Percentiles rank a stretch among this genome's conserved stretches.
Conservation (phyloP, 768 basidiomycete genomes). For the Sarcodon aspratus region DNA sequence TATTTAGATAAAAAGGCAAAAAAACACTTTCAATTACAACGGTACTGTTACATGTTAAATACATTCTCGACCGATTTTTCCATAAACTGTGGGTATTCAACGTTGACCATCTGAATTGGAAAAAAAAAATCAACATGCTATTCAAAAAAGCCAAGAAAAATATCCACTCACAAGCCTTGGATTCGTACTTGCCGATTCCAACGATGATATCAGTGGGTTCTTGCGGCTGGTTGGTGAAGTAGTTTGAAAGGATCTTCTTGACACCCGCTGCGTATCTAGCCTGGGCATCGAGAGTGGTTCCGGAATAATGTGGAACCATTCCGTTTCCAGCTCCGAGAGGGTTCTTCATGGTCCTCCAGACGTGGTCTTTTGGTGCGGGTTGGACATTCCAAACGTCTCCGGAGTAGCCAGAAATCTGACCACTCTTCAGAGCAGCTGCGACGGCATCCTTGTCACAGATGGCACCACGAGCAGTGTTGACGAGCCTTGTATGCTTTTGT, state of each 20-base stretch:
- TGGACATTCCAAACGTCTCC: constrained; percentile 81
- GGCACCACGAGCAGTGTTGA: constrained; percentile 90
- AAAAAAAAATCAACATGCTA: neutral
- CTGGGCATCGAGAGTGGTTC: constrained; percentile 86
- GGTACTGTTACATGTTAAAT: no score
- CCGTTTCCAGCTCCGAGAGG: constrained; percentile 78
- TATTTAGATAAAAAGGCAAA: no score
- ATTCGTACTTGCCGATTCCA: constrained; percentile 26
- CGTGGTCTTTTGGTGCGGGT: constrained; percentile 77
- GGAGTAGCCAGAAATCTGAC: constrained; percentile 50
- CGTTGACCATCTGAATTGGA: neutral
- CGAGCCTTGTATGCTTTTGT: constrained; percentile 62
- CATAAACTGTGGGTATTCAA: neutral
- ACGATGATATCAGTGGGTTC: constrained; percentile 77
- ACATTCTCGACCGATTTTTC: no score
- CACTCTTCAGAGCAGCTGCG: constrained; percentile 61
- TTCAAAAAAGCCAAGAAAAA: neutral
- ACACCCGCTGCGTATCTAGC: constrained; percentile 71
- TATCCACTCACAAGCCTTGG: constrained; percentile 22
- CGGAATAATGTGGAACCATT: constrained; percentile 83
- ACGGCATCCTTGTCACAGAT: constrained; percentile 82
- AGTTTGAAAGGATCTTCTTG: constrained; percentile 63
- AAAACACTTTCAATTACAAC: no score
- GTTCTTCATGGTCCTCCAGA: constrained; percentile 79
- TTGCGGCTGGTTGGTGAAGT: constrained; percentile 50